Percentiles rank a stretch among this genome's conserved stretches.
phyloP scores from a whole-genome alignment of 2,329 filamentous ascomycete genomes.

The Raffaelea arxii region DNA sequence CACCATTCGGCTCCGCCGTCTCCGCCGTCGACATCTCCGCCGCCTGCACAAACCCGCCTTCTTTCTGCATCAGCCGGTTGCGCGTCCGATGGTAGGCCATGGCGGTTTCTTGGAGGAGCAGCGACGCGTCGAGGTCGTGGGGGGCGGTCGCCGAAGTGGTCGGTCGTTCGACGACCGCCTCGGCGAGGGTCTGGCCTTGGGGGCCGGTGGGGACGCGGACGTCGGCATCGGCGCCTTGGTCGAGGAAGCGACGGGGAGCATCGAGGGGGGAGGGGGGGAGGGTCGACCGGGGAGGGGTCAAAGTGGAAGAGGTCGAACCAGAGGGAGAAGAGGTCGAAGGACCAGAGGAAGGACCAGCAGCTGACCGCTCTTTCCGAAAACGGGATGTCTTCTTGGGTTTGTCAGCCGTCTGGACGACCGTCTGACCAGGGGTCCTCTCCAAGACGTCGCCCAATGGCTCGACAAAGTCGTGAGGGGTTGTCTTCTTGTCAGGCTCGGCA shows the following conservation, averaged over 20 bases:
- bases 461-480: too few relatives aligned
- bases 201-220: constrained; percentile 35
- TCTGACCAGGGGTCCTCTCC: too few relatives aligned
- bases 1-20: constrained; percentile 56
- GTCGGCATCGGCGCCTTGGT: constrained; percentile 20
- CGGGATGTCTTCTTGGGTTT: constrained; percentile 35
- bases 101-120: constrained; percentile 68
- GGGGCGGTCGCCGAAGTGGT: constrained; percentile 28
- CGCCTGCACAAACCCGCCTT: constrained; percentile 72
- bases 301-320: too few relatives aligned
- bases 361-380: constrained; percentile 35
- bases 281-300: too few relatives aligned
- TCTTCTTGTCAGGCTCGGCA: neutral
- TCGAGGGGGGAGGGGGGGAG: constrained; percentile 36
- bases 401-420: too few relatives aligned
- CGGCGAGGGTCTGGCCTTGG: constrained; percentile 46
- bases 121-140: constrained; percentile 61
- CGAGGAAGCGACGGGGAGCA: constrained; percentile 29
- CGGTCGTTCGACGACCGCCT: constrained; percentile 46
- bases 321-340: constrained; percentile 19
- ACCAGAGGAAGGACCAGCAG: neutral
- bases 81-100: constrained; percentile 75
- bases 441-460: constrained; percentile 16
- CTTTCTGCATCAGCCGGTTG: constrained; percentile 70
- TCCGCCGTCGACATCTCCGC: constrained; percentile 57